Percentiles rank a stretch among this genome's conserved stretches.
These are phyloP conservation scores for Fragaria iinumae DNA, from an alignment of 306 rosid species.

Conservation along the genomic window DNA sequence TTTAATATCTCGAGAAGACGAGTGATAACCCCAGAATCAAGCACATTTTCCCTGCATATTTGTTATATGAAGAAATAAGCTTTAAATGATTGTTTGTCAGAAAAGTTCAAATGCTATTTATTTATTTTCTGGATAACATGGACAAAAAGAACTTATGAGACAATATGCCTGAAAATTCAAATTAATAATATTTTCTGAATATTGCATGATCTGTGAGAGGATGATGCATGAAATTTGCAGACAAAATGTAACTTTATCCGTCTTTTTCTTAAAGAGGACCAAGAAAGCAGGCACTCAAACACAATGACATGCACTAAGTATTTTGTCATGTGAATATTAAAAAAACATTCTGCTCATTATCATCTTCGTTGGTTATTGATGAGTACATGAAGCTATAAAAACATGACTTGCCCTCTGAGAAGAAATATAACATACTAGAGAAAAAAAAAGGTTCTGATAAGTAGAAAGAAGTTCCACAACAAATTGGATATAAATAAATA, in stretches of 20 bases:
- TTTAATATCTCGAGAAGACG: slow-evolving; percentile 71
- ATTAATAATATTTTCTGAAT: neutral
- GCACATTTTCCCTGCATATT: slow-evolving; percentile 49
- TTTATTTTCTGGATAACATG: neutral
- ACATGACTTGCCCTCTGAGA: neutral
- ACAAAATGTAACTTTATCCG: neutral
- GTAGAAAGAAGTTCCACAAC: neutral
- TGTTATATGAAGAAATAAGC: neutral
- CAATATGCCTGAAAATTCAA: neutral
- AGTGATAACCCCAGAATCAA: slow-evolving; percentile 48
- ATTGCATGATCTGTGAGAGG: neutral
- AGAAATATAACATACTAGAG: neutral
- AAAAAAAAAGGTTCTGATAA: neutral
- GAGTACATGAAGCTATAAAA: neutral
- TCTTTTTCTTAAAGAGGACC: neutral
- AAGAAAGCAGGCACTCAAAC: neutral
- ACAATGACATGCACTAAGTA: neutral
- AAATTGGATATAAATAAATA: neutral
- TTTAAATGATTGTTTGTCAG: neutral
- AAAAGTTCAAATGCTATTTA: neutral
- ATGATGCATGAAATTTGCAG: neutral
- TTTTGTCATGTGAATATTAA: neutral
- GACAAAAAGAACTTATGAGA: neutral
- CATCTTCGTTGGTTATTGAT: neutral
- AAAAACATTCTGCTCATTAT: neutral